Conservation (phyloP, 2,329 filamentous ascomycete species). For the Apiospora malaysiana region DNA sequence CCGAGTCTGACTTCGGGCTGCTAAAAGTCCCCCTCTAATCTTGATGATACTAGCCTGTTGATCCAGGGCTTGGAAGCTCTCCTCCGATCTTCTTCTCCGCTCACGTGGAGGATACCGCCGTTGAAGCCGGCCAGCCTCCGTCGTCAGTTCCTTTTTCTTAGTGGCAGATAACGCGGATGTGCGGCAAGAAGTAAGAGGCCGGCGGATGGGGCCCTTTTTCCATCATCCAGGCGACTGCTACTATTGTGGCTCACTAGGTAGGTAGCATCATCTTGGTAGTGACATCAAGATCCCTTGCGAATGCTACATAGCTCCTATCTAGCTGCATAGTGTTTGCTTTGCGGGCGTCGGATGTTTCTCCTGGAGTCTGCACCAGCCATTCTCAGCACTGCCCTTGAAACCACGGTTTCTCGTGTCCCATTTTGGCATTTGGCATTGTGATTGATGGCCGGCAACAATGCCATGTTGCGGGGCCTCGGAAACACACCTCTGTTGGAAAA, state of each 20-base stretch:
- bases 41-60: not conserved
- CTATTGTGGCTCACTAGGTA: not conserved
- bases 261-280: not conserved
- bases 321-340: not conserved
- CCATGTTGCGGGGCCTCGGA: conserved; percentile 16
- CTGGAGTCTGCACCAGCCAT: not conserved
- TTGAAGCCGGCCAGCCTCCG: conserved; percentile 12
- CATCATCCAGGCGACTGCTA: not conserved
- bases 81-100: not conserved
- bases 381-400: not conserved
- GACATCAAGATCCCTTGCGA: not conserved
- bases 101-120: not conserved
- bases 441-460: conserved; percentile 5
- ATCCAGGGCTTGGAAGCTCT: not conserved
- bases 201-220: not conserved
- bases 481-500: not conserved
- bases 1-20: not conserved
- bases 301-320: not conserved
- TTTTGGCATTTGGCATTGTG: conserved; percentile 10
- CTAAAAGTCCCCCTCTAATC: not conserved
- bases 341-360: not conserved
- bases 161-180: not conserved
- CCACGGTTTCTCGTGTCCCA: conserved; percentile 10
- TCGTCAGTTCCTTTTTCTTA: conserved; percentile 2
- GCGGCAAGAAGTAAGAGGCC: not conserved